phyloP scores from a whole-genome alignment of 768 basidiomycete species.

The Rhodotorula toruloides region DNA sequence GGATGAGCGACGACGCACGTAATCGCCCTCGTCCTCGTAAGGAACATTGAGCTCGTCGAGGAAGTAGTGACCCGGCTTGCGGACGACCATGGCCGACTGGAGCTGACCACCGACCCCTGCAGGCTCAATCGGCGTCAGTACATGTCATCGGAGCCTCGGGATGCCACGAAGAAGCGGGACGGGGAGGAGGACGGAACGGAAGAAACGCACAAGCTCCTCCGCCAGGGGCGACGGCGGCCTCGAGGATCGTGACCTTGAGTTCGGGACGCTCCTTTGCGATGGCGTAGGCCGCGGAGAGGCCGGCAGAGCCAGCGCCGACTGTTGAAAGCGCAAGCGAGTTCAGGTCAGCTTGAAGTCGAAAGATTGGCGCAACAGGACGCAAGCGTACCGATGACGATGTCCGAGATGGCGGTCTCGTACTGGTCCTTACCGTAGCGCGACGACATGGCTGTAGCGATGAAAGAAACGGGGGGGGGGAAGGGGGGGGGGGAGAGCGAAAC shows the following conservation, averaged over 20 bases:
- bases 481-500: neutral
- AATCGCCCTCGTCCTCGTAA: slow-evolving; percentile 71
- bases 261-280: slow-evolving; percentile 65
- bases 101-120: slow-evolving; percentile 51
- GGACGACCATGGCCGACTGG: slow-evolving; percentile 74
- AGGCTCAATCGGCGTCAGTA: slow-evolving; percentile 44
- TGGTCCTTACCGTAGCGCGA: slow-evolving; percentile 70
- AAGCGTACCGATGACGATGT: slow-evolving; percentile 57
- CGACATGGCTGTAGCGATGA: slow-evolving; percentile 55
- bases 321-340: neutral
- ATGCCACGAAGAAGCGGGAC: neutral
- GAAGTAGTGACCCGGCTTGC: slow-evolving; percentile 71
- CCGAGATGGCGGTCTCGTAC: slow-evolving; percentile 69
- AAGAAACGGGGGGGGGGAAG: neutral
- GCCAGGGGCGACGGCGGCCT: slow-evolving; percentile 73
- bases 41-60: slow-evolving; percentile 64
- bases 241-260: slow-evolving; percentile 61
- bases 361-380: neutral
- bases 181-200: too few species aligned
- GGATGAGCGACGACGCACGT: slow-evolving; percentile 50
- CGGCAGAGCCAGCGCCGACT: slow-evolving; percentile 63
- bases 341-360: neutral
- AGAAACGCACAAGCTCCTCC: slow-evolving; percentile 46
- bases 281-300: slow-evolving; percentile 68
- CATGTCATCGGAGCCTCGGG: neutral